Evolutionary conservation across 1,139 yeast species (phyloP).

Genomic region (Taphrina betulina): DNA sequence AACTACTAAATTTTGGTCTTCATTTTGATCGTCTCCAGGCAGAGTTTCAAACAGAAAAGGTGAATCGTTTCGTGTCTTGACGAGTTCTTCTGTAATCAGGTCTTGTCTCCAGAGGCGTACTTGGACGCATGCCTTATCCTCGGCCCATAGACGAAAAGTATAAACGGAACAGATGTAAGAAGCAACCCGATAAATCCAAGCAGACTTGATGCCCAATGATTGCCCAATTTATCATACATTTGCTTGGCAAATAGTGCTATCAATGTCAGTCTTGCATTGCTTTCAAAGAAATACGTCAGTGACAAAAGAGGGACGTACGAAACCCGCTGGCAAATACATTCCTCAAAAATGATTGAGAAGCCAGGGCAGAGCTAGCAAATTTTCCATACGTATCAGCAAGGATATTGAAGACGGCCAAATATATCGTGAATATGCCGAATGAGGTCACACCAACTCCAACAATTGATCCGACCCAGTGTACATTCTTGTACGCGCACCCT

Average conservation of each 20-base stretch:
- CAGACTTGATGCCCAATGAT: conserved; percentile 28
- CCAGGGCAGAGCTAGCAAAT: conserved; percentile 86
- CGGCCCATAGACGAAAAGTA: conserved; percentile 22
- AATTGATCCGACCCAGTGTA: conserved; percentile 31
- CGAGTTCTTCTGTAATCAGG: background rate
- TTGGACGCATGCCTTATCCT: conserved; percentile 23
- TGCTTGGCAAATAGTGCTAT: conserved; percentile 22
- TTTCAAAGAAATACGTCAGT: no score
- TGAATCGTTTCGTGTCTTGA: background rate
- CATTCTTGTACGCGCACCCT: conserved; percentile 55
- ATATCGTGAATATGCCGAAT: conserved; percentile 33
- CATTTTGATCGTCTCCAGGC: no score
- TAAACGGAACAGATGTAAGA: conserved; percentile 8
- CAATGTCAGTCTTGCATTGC: no score
- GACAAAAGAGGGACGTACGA: no score
- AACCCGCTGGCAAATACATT: conserved; percentile 70
- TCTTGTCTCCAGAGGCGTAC: conserved; percentile 21
- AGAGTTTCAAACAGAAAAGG: no score
- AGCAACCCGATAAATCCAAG: conserved; percentile 10
- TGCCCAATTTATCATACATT: conserved; percentile 18
- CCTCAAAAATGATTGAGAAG: conserved; percentile 83
- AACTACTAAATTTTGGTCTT: no score
- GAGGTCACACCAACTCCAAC: conserved; percentile 27
- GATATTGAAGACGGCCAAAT: conserved; percentile 45
- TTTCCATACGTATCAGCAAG: conserved; percentile 74